Evolutionary conservation across 805 yeast species (phyloP), one percentile per base, ranked within the genome.

Genomic region (Candida takata): DNA sequence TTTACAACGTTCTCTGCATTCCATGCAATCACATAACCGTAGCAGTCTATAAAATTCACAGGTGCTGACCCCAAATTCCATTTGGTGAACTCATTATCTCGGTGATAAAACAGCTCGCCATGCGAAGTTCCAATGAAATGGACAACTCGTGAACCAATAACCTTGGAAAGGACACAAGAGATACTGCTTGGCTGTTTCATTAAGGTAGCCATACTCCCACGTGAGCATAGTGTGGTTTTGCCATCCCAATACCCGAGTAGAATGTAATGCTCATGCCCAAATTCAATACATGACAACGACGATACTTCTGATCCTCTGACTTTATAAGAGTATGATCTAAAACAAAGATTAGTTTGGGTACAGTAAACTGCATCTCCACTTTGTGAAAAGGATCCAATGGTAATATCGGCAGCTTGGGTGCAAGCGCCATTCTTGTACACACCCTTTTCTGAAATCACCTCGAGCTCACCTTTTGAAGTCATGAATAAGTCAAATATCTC

Each of bases 211-310:
- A 38, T 28, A 12, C 17, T 23, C 6, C 38, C 41, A 19, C 43
- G 35, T 3, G 32, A 16, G 20, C 19, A 41, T 2, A 48, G 8
- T 12, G 21, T 16, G 4, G 43, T 30, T 4, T 40, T 27, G 2
- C 57, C 57, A 37, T 47, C 41, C 57, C 57, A 52, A 13, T 31
- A 36, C 7, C 57, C 57, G 18, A 42, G 32, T 3, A 51, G 12
- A 8, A 46, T 34, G 13, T 37, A 27, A 2, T 29, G 12, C 3
- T 27, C 28, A 12, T 34, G 26, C 2, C 35, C 36, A 11, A 19
- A 15, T 12, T 37, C 38, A 0, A 27, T 5, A 3, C 34, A 41
- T 23, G 38, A 19, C 6, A 52, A 28, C 6, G 44, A 31, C 2
- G 54, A 42, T 2, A 37, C 36, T 10, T 51, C 55, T 16, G 15